Evolutionary conservation across 768 basidiomycete genomes (phyloP), one percentile per base, ranked within the genome.

Genomic region (Russula lepida): DNA sequence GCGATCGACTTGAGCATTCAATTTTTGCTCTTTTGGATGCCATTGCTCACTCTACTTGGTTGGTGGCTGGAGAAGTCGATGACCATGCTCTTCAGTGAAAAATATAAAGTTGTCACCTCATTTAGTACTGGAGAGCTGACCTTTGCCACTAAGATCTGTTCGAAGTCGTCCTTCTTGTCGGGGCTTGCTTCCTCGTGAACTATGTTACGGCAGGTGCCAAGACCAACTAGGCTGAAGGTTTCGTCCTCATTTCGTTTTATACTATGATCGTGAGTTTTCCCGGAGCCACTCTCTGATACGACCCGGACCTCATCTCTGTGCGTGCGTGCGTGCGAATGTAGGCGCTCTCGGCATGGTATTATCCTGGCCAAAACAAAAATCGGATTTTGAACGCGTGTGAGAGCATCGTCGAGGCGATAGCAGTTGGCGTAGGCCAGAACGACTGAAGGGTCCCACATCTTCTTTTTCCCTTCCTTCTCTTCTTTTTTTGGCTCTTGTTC

Each of bases 1-100:
- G 83, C 86, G 6, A 90, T 90, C 60, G 88, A 90, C 69, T 77
- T 89, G 49, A 84, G 83, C 67, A 88, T 89, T 59, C 88, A 90
- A 67, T 89, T 90, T 70, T 78, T 78, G 19, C 75, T 89, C 12
- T 87, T 88, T 71, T 90, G 88, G 88, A 85, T 85, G 81, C 88
- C 88, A 0, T 77, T 88, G 66, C 69, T 89, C 44, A 80, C 85
- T 4, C 68, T 90, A 23, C 73, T 89, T 21, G 84, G 79, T 0
- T 90, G 88, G 88, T 84, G 83, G 80, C 75, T 74, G 4, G 66
- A 71, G 49, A 84, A 77, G 67, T 86, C 88, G 0, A 72, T 89
- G 70, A 74, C 76, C 11, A 71, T 89, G 27, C 75, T 89, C 33
- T 90, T 90, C 66, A 88, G 88, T 88, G n/a, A n/a, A n/a, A n/a